Conservation (phyloP, 768 basidiomycete genomes). For the Mrakia frigida region DNA sequence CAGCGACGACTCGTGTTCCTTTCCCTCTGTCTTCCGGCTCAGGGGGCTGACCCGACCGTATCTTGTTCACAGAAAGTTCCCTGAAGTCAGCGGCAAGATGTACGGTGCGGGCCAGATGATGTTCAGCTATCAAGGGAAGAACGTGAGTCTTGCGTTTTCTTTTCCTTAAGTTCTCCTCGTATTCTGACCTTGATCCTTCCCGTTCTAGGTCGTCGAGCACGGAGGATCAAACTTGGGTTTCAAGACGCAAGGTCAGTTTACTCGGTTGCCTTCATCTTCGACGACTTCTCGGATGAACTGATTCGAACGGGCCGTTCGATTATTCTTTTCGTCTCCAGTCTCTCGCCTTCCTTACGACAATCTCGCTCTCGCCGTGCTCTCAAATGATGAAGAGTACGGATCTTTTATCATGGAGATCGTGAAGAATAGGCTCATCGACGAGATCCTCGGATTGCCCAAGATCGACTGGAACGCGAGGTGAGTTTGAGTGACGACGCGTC, state of each 20-base stretch:
- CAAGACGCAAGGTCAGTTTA: conserved; percentile 5
- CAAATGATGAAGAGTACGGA: conserved; percentile 20
- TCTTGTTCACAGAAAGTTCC: conserved; percentile 1
- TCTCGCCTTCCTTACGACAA: conserved; percentile 23
- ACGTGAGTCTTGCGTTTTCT: background rate
- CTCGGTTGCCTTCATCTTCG: background rate
- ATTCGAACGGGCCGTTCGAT: background rate
- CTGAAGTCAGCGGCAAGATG: conserved; percentile 1
- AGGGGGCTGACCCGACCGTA: background rate
- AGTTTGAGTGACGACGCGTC: background rate
- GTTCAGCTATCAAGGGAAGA: conserved; percentile 7
- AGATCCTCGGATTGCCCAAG: background rate
- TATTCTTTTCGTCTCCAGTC: background rate
- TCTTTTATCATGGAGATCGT: conserved; percentile 6
- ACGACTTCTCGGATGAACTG: no score
- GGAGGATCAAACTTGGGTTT: conserved; percentile 19
- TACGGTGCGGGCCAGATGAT: conserved; percentile 13
- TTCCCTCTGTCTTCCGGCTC: background rate
- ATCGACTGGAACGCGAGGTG: conserved; percentile 23
- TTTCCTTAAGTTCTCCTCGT: no score
- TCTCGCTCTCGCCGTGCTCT: conserved; percentile 17
- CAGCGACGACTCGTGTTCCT: background rate
- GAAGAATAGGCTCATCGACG: background rate
- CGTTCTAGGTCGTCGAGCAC: conserved; percentile 16
- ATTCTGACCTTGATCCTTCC: background rate